These are phyloP conservation scores for Hanseniaspora hatyaiensis DNA, from an alignment of 805 yeast genomes.

Conservation along the genomic window DNA sequence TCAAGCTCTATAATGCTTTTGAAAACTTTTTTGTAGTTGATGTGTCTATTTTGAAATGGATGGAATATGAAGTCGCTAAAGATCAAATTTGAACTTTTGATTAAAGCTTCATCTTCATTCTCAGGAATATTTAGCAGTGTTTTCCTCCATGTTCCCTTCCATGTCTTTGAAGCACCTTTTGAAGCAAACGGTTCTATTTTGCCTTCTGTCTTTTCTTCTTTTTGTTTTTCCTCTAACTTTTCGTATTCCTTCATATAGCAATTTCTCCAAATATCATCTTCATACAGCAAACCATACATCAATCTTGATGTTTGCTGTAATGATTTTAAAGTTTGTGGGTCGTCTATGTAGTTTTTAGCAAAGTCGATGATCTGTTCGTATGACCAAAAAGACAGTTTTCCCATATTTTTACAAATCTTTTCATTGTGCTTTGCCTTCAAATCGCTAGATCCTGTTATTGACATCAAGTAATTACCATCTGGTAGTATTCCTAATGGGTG, in stretches of 20 bases:
- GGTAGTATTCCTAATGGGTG: slow-evolving; percentile 73
- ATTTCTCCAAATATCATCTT: slow-evolving; percentile 74
- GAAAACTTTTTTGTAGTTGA: slow-evolving; percentile 45
- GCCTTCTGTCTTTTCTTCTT: slow-evolving; percentile 12
- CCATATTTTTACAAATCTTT: slow-evolving; percentile 35
- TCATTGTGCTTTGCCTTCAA: slow-evolving; percentile 17
- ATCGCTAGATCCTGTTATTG: slow-evolving; percentile 19
- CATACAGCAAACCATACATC: slow-evolving; percentile 58
- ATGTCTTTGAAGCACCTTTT: slow-evolving; percentile 26
- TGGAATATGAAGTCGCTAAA: slow-evolving; percentile 71
- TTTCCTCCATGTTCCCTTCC: slow-evolving; percentile 78
- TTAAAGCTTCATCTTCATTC: slow-evolving; percentile 32
- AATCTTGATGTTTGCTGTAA: slow-evolving; percentile 53
- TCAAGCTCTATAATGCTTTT: slow-evolving; percentile 40
- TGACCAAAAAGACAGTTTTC: slow-evolving; percentile 39
- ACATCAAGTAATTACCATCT: slow-evolving; percentile 50
- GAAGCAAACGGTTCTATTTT: slow-evolving; percentile 24
- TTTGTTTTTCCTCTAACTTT: slow-evolving; percentile 19
- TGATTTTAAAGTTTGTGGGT: slow-evolving; percentile 37
- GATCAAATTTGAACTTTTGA: slow-evolving; percentile 39
- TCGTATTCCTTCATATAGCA: slow-evolving; percentile 33
- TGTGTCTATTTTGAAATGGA: slow-evolving; percentile 71
- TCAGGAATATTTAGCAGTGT: slow-evolving; percentile 37
- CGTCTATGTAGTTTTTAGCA: slow-evolving; percentile 36
- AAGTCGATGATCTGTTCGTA: slow-evolving; percentile 56